Base-by-base conservation (phyloP, 306 rosid genomes). In the Ceratonia siliqua region DNA sequence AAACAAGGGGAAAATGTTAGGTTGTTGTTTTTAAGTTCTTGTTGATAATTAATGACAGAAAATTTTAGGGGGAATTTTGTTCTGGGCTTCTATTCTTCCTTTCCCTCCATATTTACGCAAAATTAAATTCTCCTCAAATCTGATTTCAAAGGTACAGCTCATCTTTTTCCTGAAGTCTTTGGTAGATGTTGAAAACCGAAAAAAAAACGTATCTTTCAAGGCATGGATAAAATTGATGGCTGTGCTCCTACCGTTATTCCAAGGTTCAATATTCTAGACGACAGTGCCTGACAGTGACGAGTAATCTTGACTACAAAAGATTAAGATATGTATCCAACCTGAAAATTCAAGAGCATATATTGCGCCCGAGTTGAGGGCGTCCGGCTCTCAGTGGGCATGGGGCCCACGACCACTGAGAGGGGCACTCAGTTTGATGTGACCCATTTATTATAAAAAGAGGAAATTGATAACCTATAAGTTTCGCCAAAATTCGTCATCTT, bases 261-360 rank as follows among this genome's bases (percentile, higher is more conserved):
- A 30, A 17, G 28, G 22, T 72, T 52, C 43, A 64, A 27, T 14
- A 25, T 67, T 72, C 77, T 58, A 57, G 43, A 75, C 43, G 69
- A 24, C 33, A 42, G 62, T 33, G 74, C 39, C 53, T 76, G 35
- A 72, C 8, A 70, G 45, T 70, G 77, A 79, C 68, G 75, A 71
- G 55, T 20, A 52, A 70, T 18, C 66, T 77, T 72, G 84, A 65
- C 46, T 43, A 43, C 20, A 35, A 72, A 63, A 24, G 63, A 45
- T 79, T 10, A 33, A 33, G 69, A 64, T 5, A 21, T 65, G 41
- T 18, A 32, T 59, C 74, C 6, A 21, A 35, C 63, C 43, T 5
- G 5, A 66, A 66, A 67, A 49, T 68, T 49, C 48, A 12, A n/a
- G n/a, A n/a, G n/a, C n/a, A n/a, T n/a, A n/a, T n/a, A n/a, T n/a